Evolutionary conservation across 352 stramenopile species (phyloP).

Genomic region (Globisporangium apiculatum): DNA sequence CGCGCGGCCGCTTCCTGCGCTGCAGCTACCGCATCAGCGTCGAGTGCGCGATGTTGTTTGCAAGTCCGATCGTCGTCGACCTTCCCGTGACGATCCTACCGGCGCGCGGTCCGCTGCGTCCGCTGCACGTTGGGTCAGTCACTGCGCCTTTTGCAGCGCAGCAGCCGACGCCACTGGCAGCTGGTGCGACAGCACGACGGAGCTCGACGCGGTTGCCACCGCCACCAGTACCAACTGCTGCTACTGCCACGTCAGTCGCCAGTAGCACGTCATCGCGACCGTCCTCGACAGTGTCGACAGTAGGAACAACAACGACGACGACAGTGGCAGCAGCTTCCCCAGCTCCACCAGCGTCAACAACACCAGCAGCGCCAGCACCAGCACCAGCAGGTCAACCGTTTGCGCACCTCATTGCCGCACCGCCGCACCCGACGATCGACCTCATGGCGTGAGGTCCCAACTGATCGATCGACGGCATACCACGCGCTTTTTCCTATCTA

Average conservation of each 20-base stretch:
- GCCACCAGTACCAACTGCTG: not conserved
- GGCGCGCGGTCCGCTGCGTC: slow-evolving; percentile 3
- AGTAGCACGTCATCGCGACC: too few relatives aligned
- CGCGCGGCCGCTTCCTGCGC: slow-evolving; percentile 39
- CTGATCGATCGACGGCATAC: not conserved
- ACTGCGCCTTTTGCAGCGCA: not conserved
- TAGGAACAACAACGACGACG: not conserved
- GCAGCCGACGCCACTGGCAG: not conserved
- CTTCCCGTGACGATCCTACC: slow-evolving; percentile 31
- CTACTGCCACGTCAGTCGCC: too few relatives aligned
- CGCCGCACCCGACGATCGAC: slow-evolving; percentile 7
- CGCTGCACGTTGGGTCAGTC: not conserved
- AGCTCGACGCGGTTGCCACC: not conserved
- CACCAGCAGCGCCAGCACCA: not conserved
- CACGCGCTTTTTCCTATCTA: not conserved
- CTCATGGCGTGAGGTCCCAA: slow-evolving; percentile 6
- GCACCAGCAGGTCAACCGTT: slow-evolving; percentile 4
- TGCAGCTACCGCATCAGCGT: slow-evolving; percentile 58
- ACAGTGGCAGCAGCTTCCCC: not conserved
- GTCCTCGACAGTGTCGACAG: too few relatives aligned
- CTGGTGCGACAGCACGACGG: not conserved
- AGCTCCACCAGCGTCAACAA: not conserved
- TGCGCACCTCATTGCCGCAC: slow-evolving; percentile 4
- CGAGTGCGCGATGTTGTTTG: slow-evolving; percentile 43
- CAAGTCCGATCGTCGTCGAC: slow-evolving; percentile 21